Percentiles rank a stretch among this genome's conserved stretches.
Conservation (phyloP, 2,329 filamentous ascomycete genomes). For the Pseudogymnoascus sp. region DNA sequence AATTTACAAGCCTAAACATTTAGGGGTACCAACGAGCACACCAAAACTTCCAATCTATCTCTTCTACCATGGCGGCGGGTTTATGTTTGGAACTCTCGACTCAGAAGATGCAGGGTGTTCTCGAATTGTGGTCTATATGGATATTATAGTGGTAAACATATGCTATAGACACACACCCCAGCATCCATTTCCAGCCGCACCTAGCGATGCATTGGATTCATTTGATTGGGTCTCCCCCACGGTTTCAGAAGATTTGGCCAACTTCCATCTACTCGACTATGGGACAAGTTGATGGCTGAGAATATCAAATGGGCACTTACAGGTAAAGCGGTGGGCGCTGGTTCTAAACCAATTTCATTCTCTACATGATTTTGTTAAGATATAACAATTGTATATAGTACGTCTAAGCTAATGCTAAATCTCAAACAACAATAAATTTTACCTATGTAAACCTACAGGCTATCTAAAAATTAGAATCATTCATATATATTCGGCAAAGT, state of each 20-base stretch:
- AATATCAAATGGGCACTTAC: background rate
- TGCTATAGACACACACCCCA: conserved; percentile 53
- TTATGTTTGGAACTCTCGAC: conserved; percentile 43
- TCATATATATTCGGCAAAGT: too few relatives aligned
- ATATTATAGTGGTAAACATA: conserved; percentile 34
- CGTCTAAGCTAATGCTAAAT: background rate
- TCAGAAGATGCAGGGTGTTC: conserved; percentile 46
- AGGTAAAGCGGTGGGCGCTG: background rate
- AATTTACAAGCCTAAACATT: conserved; percentile 35
- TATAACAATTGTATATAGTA: background rate
- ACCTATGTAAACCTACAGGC: too few relatives aligned
- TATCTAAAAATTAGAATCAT: too few relatives aligned
- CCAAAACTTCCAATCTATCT: conserved; percentile 39
- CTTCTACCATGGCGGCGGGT: conserved; percentile 48
- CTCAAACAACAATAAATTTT: too few relatives aligned
- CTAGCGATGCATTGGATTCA: conserved; percentile 44
- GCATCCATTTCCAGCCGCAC: conserved; percentile 41
- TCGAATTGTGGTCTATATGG: conserved; percentile 28
- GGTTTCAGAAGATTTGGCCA: background rate
- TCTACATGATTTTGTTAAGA: background rate
- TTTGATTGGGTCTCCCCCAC: conserved; percentile 39
- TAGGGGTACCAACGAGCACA: conserved; percentile 12
- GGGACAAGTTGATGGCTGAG: background rate
- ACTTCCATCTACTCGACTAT: background rate
- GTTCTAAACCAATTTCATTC: background rate